Percentiles rank a stretch among this genome's conserved stretches.
Conservation (phyloP, 768 basidiomycete genomes). For the Boletus patriciae region DNA sequence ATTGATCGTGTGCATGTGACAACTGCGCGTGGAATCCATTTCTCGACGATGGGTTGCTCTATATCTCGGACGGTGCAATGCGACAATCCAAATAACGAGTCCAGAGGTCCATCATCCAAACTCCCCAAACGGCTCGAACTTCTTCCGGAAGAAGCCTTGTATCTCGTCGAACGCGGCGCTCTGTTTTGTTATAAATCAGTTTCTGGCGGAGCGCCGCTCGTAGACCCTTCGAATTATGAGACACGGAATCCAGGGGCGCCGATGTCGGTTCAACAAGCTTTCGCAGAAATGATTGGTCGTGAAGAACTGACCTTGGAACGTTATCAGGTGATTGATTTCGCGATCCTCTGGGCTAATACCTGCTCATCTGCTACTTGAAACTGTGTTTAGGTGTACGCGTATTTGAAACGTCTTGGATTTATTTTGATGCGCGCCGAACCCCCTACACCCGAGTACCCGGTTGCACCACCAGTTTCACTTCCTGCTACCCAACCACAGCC, state of each 20-base stretch:
- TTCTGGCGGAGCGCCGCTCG: conserved; percentile 25
- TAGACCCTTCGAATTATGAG: conserved; percentile 22
- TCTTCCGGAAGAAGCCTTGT: conserved; percentile 92
- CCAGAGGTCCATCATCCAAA: conserved; percentile 32
- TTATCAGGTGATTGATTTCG: conserved; percentile 66
- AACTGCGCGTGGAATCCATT: conserved; percentile 78
- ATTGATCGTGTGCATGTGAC: conserved; percentile 67
- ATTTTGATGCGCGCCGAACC: conserved; percentile 74
- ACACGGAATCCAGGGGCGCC: conserved; percentile 58
- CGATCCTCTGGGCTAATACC: neutral
- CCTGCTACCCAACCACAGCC: conserved; percentile 6
- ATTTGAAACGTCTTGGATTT: conserved; percentile 91
- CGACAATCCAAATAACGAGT: conserved; percentile 28
- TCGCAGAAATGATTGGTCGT: conserved; percentile 77
- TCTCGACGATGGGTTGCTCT: conserved; percentile 79
- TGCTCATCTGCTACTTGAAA: conserved; percentile 1
- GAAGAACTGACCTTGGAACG: conserved; percentile 79
- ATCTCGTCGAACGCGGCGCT: conserved; percentile 87
- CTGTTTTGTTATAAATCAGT: conserved; percentile 78
- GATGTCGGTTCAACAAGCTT: conserved; percentile 92
- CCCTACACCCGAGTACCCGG: conserved; percentile 54
- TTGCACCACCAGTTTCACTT: conserved; percentile 38
- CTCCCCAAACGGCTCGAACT: conserved; percentile 72
- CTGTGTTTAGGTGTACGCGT: conserved; percentile 77
- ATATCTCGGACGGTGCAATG: conserved; percentile 47